These are phyloP conservation scores for Phaeodactylum tricornutum DNA, from an alignment of 108 stramenopile genomes.

Conservation along the genomic window DNA sequence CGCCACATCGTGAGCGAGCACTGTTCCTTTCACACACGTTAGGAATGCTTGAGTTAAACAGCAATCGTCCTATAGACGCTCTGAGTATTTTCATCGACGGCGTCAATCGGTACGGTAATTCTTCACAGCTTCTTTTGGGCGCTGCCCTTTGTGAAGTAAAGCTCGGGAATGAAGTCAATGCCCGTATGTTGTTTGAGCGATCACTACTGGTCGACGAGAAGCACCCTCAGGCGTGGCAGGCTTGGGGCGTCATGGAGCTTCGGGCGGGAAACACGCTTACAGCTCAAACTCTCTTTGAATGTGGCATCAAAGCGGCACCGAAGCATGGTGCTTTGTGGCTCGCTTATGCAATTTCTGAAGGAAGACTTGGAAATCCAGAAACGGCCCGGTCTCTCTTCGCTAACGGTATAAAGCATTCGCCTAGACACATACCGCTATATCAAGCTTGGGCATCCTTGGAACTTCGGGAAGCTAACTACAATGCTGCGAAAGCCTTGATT, in stretches of 20 bases:
- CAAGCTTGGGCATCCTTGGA: slow-evolving; percentile 76
- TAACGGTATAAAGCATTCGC: slow-evolving; percentile 58
- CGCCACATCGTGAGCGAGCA: slow-evolving; percentile 37
- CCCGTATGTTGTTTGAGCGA: slow-evolving; percentile 52
- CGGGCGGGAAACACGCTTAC: slow-evolving; percentile 54
- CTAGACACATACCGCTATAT: slow-evolving; percentile 49
- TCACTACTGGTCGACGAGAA: slow-evolving; percentile 39
- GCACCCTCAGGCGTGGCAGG: slow-evolving; percentile 85
- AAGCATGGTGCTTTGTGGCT: slow-evolving; percentile 76
- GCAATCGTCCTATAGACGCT: slow-evolving; percentile 45
- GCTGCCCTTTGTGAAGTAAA: slow-evolving; percentile 70
- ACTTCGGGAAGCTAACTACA: slow-evolving; percentile 44
- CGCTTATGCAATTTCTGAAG: slow-evolving; percentile 56
- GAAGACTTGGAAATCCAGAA: slow-evolving; percentile 42
- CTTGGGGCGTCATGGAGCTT: slow-evolving; percentile 86
- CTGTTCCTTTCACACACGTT: slow-evolving; percentile 74
- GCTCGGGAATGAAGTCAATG: slow-evolving; percentile 57
- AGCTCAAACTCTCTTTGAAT: slow-evolving; percentile 63
- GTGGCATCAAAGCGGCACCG: slow-evolving; percentile 60
- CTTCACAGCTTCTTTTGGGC: slow-evolving; percentile 53
- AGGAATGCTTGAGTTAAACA: slow-evolving; percentile 73
- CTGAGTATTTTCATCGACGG: slow-evolving; percentile 53
- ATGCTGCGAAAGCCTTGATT: slow-evolving; percentile 56
- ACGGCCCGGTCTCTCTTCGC: slow-evolving; percentile 52
- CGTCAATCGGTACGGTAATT: slow-evolving; percentile 48